phyloP scores from a whole-genome alignment of 768 basidiomycete species.

The Calocybe gangraenosa region DNA sequence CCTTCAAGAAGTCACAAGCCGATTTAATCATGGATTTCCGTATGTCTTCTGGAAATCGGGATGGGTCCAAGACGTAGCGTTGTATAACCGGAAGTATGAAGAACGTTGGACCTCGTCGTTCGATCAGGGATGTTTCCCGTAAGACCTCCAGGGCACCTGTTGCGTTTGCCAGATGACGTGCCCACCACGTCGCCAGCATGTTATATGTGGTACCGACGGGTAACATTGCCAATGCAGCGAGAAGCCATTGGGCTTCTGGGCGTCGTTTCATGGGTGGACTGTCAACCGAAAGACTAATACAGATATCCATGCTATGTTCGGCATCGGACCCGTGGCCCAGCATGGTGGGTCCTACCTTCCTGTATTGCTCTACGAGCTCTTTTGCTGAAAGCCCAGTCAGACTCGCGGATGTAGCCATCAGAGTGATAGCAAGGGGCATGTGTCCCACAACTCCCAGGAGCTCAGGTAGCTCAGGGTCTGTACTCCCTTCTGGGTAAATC shows the following conservation, averaged over 20 bases:
- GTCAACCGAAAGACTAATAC: conserved; percentile 8
- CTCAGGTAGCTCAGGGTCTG: conserved; percentile 18
- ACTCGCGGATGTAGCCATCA: conserved; percentile 24
- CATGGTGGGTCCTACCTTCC: background rate
- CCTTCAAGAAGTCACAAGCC: conserved; percentile 12
- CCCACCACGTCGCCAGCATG: conserved; percentile 9
- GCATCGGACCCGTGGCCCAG: conserved; percentile 2
- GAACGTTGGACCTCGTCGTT: conserved; percentile 2
- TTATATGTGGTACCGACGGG: conserved; percentile 6
- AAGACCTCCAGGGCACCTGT: conserved; percentile 7
- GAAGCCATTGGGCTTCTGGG: conserved; percentile 7
- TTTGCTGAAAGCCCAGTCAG: background rate
- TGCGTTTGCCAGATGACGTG: conserved; percentile 1
- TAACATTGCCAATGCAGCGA: conserved; percentile 16
- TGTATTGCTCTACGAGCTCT: conserved; percentile 4
- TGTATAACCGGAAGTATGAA: conserved; percentile 18
- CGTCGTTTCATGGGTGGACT: conserved; percentile 5
- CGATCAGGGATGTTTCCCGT: conserved; percentile 2
- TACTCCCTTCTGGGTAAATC: conserved; percentile 16
- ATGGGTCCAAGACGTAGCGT: conserved; percentile 12
- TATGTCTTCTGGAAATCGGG: conserved; percentile 7
- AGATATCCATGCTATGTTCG: conserved; percentile 5
- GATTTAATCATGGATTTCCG: conserved; percentile 7
- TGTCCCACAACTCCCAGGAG: conserved; percentile 20
- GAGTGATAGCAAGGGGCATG: conserved; percentile 29